A percentile compares a stretch with the other conserved stretches of the same genome.
Evolutionary conservation across 495 filamentous ascomycete species (phyloP).

Genomic region (Apiosordaria backusii): DNA sequence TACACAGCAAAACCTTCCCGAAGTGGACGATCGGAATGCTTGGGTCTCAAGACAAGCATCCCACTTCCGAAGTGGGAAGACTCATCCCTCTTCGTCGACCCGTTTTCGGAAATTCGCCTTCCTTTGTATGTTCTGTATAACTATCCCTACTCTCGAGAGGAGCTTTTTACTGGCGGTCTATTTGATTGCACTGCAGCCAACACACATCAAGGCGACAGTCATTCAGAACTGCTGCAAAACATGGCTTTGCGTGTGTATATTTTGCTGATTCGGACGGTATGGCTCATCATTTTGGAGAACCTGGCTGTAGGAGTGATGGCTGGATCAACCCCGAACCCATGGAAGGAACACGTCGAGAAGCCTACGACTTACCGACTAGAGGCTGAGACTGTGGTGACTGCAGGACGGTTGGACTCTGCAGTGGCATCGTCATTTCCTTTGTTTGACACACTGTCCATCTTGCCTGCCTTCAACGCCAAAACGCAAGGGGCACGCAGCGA

Average conservation of each 20-base stretch:
- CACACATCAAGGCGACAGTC: not conserved
- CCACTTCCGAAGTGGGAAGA: not conserved
- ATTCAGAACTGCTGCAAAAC: not conserved
- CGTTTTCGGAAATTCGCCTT: not conserved
- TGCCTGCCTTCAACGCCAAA: not conserved
- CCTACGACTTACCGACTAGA: not conserved
- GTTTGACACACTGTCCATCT: not conserved
- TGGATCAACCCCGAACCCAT: not conserved
- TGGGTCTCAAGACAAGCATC: not conserved
- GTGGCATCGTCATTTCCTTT: not conserved
- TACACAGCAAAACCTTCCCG: not conserved
- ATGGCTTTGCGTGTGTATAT: not conserved
- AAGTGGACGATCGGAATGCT: not conserved
- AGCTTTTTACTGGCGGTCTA: too few species aligned
- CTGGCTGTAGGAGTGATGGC: not conserved
- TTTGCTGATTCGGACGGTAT: not conserved
- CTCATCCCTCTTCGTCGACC: not conserved
- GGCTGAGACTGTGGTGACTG: not conserved
- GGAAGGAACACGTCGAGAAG: not conserved
- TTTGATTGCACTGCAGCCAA: not conserved
- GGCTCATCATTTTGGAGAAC: not conserved
- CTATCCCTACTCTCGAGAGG: not conserved
- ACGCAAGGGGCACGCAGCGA: not conserved
- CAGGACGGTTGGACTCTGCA: not conserved
- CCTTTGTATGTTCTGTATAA: not conserved